These are phyloP conservation scores for Backusella liffmaniae DNA, from an alignment of 192 early-diverging fungal species.

Conservation along the genomic window DNA sequence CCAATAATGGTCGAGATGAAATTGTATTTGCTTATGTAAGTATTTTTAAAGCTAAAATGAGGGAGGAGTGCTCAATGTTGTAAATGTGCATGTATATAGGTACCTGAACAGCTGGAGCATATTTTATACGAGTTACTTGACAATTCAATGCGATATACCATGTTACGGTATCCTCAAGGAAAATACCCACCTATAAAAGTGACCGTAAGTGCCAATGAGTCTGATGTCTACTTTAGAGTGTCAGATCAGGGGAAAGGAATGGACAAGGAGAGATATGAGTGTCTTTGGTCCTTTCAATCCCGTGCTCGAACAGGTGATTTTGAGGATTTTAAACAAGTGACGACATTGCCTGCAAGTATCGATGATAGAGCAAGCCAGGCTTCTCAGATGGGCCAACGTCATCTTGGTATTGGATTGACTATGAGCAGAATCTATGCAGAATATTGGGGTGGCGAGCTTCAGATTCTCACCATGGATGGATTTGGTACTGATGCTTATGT, in stretches of 20 bases:
- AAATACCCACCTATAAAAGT: constrained; percentile 74
- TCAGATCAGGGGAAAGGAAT: constrained; percentile 95
- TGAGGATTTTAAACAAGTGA: constrained; percentile 69
- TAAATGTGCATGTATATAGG: background rate
- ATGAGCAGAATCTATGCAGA: constrained; percentile 91
- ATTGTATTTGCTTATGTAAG: constrained; percentile 34
- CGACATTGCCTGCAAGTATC: constrained; percentile 76
- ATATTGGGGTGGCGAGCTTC: constrained; percentile 93
- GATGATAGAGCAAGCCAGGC: constrained; percentile 31
- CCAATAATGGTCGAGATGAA: background rate
- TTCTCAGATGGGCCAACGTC: constrained; percentile 21
- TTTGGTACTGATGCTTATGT: constrained; percentile 94
- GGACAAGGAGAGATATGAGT: constrained; percentile 50
- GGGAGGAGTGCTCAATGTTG: background rate
- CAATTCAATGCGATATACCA: constrained; percentile 79
- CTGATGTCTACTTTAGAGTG: constrained; percentile 84
- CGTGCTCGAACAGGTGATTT: constrained; percentile 39
- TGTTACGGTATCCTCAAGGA: constrained; percentile 48
- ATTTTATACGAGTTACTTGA: constrained; percentile 90
- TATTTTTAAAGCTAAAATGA: background rate
- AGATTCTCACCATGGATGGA: constrained; percentile 78
- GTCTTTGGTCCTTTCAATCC: constrained; percentile 69
- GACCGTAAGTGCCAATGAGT: constrained; percentile 75
- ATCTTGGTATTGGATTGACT: constrained; percentile 87
- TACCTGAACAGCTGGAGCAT: constrained; percentile 91